Percentiles rank a stretch among this genome's conserved stretches.
phyloP scores from a whole-genome alignment of 768 basidiomycete genomes.

The Mycena amicta region DNA sequence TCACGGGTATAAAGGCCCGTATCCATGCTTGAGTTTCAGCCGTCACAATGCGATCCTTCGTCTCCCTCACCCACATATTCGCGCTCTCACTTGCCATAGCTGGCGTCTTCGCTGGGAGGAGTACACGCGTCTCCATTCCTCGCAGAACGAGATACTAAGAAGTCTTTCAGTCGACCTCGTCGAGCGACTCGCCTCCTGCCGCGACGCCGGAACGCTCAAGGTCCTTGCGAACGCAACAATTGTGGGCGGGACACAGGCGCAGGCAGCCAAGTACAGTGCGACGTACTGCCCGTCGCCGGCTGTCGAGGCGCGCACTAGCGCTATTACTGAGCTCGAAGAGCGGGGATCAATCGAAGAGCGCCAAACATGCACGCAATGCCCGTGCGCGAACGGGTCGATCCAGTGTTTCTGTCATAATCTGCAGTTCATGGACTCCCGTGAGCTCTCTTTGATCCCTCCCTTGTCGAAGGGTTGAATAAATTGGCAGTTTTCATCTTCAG shows the following conservation, averaged over 20 bases:
- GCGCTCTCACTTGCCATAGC: too few species aligned
- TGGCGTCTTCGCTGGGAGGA: too few species aligned
- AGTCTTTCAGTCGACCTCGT: neutral
- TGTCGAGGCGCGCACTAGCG: neutral
- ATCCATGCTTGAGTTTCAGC: too few species aligned
- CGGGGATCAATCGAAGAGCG: neutral
- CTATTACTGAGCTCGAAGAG: too few species aligned
- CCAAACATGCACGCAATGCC: neutral
- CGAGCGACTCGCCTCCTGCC: neutral
- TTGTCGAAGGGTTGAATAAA: too few species aligned
- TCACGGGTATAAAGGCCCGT: too few species aligned
- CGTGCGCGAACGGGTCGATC: neutral
- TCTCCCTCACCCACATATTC: too few species aligned
- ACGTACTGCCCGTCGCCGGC: neutral
- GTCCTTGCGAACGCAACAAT: neutral
- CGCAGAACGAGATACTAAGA: too few species aligned
- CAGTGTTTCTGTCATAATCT: neutral
- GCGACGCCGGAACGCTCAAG: neutral
- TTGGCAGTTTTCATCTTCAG: neutral
- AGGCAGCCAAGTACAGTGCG: neutral
- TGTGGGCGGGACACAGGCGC: neutral
- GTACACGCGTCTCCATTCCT: too few species aligned
- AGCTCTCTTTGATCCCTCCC: too few species aligned
- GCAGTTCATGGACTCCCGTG: neutral
- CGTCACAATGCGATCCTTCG: too few species aligned